Evolutionary conservation across 2,329 filamentous ascomycete species (phyloP).

Genomic region (Pseudogymnoascus sp.): DNA sequence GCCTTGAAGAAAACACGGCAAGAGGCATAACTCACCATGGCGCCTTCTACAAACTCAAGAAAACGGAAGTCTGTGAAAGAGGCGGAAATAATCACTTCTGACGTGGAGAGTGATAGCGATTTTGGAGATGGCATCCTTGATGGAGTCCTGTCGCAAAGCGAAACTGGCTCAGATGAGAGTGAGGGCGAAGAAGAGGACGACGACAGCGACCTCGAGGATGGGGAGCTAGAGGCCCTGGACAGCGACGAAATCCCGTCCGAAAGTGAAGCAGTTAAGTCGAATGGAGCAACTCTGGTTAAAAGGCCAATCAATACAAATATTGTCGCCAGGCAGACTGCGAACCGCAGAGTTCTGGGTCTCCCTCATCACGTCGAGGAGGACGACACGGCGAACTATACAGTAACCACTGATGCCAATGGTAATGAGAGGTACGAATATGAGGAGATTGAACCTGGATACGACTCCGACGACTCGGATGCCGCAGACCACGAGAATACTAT

Average conservation of each 20-base stretch:
- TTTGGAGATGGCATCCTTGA: slow-evolving; percentile 48
- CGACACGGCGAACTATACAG: slow-evolving; percentile 42
- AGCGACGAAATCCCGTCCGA: slow-evolving; percentile 43
- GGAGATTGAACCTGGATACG: slow-evolving; percentile 90
- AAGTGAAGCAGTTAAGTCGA: slow-evolving; percentile 27
- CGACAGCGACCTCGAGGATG: slow-evolving; percentile 37
- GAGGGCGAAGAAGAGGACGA: slow-evolving; percentile 38
- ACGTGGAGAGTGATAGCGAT: slow-evolving; percentile 53
- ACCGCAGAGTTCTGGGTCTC: slow-evolving; percentile 3
- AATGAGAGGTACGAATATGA: slow-evolving; percentile 84
- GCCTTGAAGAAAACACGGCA: slow-evolving; percentile 7
- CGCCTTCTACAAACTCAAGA: slow-evolving; percentile 20
- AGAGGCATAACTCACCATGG: slow-evolving; percentile 20
- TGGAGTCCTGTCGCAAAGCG: slow-evolving; percentile 48
- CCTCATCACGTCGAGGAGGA: slow-evolving; percentile 27
- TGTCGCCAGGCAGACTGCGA: slow-evolving; percentile 22
- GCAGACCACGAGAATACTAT: slow-evolving; percentile 81
- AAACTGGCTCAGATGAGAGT: slow-evolving; percentile 50
- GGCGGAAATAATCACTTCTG: slow-evolving; percentile 41
- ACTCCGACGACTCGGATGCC: slow-evolving; percentile 88
- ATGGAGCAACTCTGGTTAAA: slow-evolving; percentile 22
- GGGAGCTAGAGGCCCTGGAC: slow-evolving; percentile 36
- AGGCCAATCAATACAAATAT: slow-evolving; percentile 19
- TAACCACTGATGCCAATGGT: slow-evolving; percentile 79
- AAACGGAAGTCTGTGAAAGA: slow-evolving; percentile 60